Evolutionary conservation across 208 protist genomes (phyloP).

Genomic region (Trichomonas gallinae): DNA sequence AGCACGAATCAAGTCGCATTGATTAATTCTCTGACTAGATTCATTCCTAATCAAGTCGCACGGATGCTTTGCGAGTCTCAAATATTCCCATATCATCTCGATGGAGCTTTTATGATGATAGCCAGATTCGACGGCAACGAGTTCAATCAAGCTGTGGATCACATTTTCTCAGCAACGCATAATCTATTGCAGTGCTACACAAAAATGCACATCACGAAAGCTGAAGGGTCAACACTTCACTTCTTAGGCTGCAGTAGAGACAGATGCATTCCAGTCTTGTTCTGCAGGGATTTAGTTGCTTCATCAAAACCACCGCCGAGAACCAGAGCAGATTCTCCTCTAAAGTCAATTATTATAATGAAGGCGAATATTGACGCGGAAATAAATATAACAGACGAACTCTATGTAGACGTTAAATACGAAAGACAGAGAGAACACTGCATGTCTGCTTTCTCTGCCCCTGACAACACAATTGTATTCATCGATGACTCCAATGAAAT

Average conservation of each 20-base stretch:
- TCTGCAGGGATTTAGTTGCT: neutral
- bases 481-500: no score
- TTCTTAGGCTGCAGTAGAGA: neutral
- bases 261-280: neutral
- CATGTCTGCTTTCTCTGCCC: no score
- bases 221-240: neutral
- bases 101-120: neutral
- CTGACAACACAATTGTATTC: no score
- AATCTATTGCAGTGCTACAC: neutral
- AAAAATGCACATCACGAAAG: neutral
- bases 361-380: no score
- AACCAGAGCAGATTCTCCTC: neutral
- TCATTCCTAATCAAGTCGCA: neutral
- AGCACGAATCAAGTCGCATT: neutral
- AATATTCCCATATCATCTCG: neutral
- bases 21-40: neutral
- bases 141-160: neutral
- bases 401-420: no score
- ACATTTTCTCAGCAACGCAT: neutral
- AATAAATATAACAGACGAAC: no score
- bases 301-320: neutral
- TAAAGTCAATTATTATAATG: no score
- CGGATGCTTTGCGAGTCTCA: neutral
- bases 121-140: neutral
- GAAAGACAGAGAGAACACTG: no score